Base-by-base conservation (phyloP, 1,139 yeast genomes). In the Komagataea norvegica region DNA sequence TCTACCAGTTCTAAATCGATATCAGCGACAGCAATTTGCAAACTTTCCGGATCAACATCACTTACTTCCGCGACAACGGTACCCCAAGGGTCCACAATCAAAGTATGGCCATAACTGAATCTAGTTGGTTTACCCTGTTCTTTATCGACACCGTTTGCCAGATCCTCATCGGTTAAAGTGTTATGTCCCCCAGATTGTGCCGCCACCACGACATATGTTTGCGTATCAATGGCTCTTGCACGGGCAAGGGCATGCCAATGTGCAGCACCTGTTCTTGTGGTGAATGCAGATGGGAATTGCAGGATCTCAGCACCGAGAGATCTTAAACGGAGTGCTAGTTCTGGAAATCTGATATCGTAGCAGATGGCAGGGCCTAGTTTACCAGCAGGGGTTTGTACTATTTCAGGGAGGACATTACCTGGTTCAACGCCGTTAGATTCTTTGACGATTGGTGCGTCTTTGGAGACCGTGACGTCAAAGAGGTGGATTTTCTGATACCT, bases 51-150 rank as follows among this genome's bases (percentile, higher is more conserved):
- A 32, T 61, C 66, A 3, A 64, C 56, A 46, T 76, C 80, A 6
- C 70, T 59, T 6, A 77, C 76, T 47, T 79, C 75, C 1, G 85
- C 81, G 2, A 91, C 47, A 1, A 87, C 69, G 0, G 77, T 71
- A 1, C 98, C 97, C 94, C 95, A 87, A 0, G 97, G 97, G 51
- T 85, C 93, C 16, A 89, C 74, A 8, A 89, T 77, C 49, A 89
- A 65, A 0, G 95, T 72, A 51, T 88, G 94, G 1, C 98, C 98
- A 64, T 80, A 91, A 48, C 91, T 81, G 22, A 66, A 59, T 44
- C 84, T 59, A 30, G 60, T 59, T 24, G 57, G 51, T 28, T 34
- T 30, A 3, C 38, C 41, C 13, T 38, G 41, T 10, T 57, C 58
- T 8, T 52, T 57, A 48, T 59, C 68, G 8, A 74, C 70, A 6